Percentiles rank a stretch among this genome's conserved stretches.
phyloP scores from a whole-genome alignment of 148 eudicot species.

The Dianthus caryophyllus region DNA sequence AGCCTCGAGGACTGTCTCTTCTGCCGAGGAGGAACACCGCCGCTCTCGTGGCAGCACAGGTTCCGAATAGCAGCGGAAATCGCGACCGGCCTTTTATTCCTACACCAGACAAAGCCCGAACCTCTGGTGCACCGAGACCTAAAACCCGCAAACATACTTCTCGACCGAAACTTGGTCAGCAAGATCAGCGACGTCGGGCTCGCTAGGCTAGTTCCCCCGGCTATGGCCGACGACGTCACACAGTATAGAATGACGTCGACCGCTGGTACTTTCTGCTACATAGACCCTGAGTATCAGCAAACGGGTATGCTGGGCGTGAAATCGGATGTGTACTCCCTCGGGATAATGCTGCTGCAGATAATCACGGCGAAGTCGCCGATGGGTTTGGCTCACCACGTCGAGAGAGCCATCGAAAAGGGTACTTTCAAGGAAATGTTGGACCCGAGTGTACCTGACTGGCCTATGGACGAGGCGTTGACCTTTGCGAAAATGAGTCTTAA shows the following conservation, averaged over 20 bases:
- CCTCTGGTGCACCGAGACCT: slow-evolving; percentile 90
- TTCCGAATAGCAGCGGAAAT: slow-evolving; percentile 83
- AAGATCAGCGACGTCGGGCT: slow-evolving; percentile 91
- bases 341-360: slow-evolving; percentile 75
- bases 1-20: slow-evolving; percentile 85
- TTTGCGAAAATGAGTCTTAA: slow-evolving; percentile 59
- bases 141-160: slow-evolving; percentile 80
- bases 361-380: slow-evolving; percentile 71
- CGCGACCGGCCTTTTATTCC: slow-evolving; percentile 67
- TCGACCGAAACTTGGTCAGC: slow-evolving; percentile 74
- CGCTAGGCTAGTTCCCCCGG: slow-evolving; percentile 87
- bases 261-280: slow-evolving; percentile 93
- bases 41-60: slow-evolving; percentile 76
- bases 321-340: slow-evolving; percentile 82
- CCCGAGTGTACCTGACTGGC: slow-evolving; percentile 66
- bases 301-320: slow-evolving; percentile 88
- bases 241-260: slow-evolving; percentile 86
- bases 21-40: slow-evolving; percentile 44
- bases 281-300: slow-evolving; percentile 95
- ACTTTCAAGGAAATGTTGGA: slow-evolving; percentile 53
- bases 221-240: slow-evolving; percentile 65
- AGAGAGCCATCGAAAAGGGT: slow-evolving; percentile 62
- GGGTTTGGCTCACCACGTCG: slow-evolving; percentile 74
- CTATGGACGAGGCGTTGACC: slow-evolving; percentile 55
- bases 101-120: slow-evolving; percentile 91